These are phyloP conservation scores for Cinnamomum micranthum DNA, from an alignment of 164 flowering plant species.

Conservation along the genomic window DNA sequence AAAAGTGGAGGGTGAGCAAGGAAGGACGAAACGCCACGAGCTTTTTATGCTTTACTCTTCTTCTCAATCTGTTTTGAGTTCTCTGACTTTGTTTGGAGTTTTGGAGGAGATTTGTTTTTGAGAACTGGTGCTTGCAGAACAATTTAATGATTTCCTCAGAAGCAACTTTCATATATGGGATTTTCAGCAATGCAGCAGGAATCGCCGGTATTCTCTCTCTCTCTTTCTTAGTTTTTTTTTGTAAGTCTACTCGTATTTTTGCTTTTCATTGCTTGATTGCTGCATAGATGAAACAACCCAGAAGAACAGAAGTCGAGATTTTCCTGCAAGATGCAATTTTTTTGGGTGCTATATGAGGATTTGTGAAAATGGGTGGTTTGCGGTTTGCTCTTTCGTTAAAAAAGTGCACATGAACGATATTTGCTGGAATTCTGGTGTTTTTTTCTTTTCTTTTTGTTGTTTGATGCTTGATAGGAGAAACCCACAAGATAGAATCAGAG, in stretches of 20 bases:
- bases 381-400: too few species aligned
- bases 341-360: too few species aligned
- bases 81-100: neutral
- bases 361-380: too few species aligned
- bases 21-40: neutral
- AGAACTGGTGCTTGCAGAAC: neutral
- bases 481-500: neutral
- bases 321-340: too few species aligned
- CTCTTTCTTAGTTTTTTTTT: neutral
- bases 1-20: too few species aligned
- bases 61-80: neutral
- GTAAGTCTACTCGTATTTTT: too few species aligned
- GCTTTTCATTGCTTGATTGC: too few species aligned
- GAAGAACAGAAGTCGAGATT: too few species aligned
- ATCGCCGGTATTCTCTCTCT: constrained; percentile 42
- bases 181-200: constrained; percentile 63
- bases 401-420: neutral
- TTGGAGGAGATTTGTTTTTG: neutral
- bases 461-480: neutral
- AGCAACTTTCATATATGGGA: constrained; percentile 7
- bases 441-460: neutral
- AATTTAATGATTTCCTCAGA: constrained; percentile 14
- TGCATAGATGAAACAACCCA: too few species aligned
- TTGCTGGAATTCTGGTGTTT: too few species aligned
- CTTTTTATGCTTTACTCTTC: neutral